phyloP scores from a whole-genome alignment of 345 rosid genomes.

The Brassica cretica region DNA sequence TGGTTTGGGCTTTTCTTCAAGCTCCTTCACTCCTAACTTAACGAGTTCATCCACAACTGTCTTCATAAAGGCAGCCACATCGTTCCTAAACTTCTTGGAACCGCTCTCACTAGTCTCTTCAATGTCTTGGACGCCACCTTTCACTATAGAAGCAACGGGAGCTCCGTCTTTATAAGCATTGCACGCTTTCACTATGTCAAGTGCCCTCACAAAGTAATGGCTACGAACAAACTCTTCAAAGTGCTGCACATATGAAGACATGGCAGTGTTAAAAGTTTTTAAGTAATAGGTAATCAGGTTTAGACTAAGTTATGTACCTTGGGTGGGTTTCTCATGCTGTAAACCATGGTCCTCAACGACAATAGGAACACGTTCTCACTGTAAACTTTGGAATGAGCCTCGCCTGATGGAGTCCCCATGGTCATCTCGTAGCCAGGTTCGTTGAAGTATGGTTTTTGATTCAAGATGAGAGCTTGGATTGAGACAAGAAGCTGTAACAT shows the following conservation, averaged over 20 bases:
- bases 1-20: constrained; percentile 29
- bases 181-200: constrained; percentile 68
- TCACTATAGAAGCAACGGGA: constrained; percentile 65
- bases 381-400: constrained; percentile 51
- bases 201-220: constrained; percentile 57
- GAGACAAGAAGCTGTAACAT: constrained; percentile 91
- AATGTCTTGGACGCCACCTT: constrained; percentile 68
- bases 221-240: constrained; percentile 75
- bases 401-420: constrained; percentile 54
- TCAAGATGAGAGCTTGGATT: constrained; percentile 89
- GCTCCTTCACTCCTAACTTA: constrained; percentile 45
- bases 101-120: constrained; percentile 53
- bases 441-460: constrained; percentile 85
- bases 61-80: constrained; percentile 40
- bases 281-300: not conserved
- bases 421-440: constrained; percentile 69
- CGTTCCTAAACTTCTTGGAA: constrained; percentile 45
- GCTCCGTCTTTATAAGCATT: constrained; percentile 76
- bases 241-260: constrained; percentile 48
- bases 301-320: constrained; percentile 48
- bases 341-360: constrained; percentile 74
- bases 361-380: constrained; percentile 64
- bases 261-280: not conserved
- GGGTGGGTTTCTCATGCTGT: constrained; percentile 69
- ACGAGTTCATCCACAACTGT: constrained; percentile 50